phyloP scores from a whole-genome alignment of 73 alveolate species.

The Effrenium voratum region DNA sequence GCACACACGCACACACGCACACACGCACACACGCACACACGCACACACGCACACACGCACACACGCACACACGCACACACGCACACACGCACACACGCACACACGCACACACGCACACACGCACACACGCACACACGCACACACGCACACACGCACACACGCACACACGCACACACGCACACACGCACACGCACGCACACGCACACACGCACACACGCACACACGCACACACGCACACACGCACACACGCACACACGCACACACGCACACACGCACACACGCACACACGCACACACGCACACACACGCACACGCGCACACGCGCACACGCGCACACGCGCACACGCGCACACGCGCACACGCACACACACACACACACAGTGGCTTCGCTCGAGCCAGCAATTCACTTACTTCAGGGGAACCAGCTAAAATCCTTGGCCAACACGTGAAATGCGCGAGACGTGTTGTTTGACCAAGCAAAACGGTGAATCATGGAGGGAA shows the following conservation, averaged over 20 bases:
- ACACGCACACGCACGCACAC: background rate
- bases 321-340: background rate
- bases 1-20: background rate
- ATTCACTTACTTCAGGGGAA: too few relatives aligned
- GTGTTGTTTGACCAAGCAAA: too few relatives aligned
- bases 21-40: background rate
- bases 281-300: background rate
- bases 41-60: background rate
- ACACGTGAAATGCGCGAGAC: too few relatives aligned
- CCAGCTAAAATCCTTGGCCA: too few relatives aligned
- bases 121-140: conserved; percentile 30
- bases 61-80: conserved; percentile 7
- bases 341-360: background rate
- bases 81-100: conserved; percentile 26
- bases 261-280: background rate
- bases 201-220: conserved; percentile 20
- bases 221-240: conserved; percentile 6
- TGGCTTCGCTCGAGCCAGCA: too few relatives aligned
- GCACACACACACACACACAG: background rate
- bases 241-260: conserved; percentile 9
- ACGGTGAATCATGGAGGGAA: too few relatives aligned
- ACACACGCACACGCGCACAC: background rate
- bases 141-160: conserved; percentile 29
- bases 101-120: conserved; percentile 27
- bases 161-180: conserved; percentile 35